Base-by-base conservation (phyloP, 148 eudicot genomes). In the Fagopyrum esculentum region DNA sequence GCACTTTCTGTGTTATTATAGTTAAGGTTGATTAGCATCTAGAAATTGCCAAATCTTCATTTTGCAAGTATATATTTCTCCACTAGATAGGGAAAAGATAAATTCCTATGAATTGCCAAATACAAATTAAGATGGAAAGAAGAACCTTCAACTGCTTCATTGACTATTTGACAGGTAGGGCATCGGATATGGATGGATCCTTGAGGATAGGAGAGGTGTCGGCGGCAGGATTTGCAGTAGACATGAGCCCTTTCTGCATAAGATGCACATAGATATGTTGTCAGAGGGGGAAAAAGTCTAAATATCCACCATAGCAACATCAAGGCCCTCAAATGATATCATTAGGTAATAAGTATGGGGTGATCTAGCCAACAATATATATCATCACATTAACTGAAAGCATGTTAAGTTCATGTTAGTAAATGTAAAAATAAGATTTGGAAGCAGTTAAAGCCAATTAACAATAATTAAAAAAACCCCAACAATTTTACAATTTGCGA, bases 161-260 rank as follows among this genome's bases (percentile, higher is more conserved):
- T 92, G 72, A 90, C 94, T 48, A 87, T 87, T 80, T 80, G 84
- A 78, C 99, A 96, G 81, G 86, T 84, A 45, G 90, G 79, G 81
- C 99, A 96, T 71, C 85, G 81, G 40, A 90, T 91, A 79, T 84
- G 79, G 78, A 84, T 89, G 71, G 96, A 87, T 69, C 91, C 97
- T 80, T 74, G 84, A 35, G 91, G 86, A 78, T 90, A 92, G 66
- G 87, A 83, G 78, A 91, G 89, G 73, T 92, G 87, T 63, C 57
- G 90, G 29, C 85, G 92, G 76, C 99, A 96, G 55, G 94, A 85
- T 66, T 97, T 97, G 81, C 99, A 96, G 50, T 90, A 93, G 86
- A 92, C 87, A 77, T 90, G 99, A 75, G 81, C 86, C 80, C 56
- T 86, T 30, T 91, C 98, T 92, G 88, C 85, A 45, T 47, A 73